These are phyloP conservation scores for Allium sativum DNA, from an alignment of 106 monocot genomes.

Conservation along the genomic window DNA sequence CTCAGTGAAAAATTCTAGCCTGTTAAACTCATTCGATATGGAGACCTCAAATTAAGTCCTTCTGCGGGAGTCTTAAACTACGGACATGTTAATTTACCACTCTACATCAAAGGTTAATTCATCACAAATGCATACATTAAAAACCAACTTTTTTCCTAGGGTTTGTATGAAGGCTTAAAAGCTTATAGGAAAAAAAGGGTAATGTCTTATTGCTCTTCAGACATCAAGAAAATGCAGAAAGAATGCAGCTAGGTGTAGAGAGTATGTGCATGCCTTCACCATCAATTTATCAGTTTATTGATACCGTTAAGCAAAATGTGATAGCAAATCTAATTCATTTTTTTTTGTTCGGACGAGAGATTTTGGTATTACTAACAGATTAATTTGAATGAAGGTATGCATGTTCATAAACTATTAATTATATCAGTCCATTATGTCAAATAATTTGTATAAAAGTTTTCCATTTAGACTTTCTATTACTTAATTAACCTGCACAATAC, in stretches of 20 bases:
- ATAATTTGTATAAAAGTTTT: too few species aligned
- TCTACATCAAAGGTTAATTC: background rate
- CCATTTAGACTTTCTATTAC: too few species aligned
- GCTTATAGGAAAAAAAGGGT: slow-evolving; percentile 19
- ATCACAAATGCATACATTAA: background rate
- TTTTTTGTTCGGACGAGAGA: too few species aligned
- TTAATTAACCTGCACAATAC: too few species aligned
- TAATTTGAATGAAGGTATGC: too few species aligned
- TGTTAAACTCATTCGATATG: slow-evolving; percentile 31
- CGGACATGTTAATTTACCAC: slow-evolving; percentile 25
- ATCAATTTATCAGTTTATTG: slow-evolving; percentile 34
- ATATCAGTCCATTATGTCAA: too few species aligned
- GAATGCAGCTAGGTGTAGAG: slow-evolving; percentile 43
- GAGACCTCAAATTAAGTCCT: slow-evolving; percentile 49
- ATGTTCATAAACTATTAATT: too few species aligned
- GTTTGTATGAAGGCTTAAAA: slow-evolving; percentile 33
- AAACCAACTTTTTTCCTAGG: background rate
- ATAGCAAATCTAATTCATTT: too few species aligned
- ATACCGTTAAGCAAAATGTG: slow-evolving; percentile 40
- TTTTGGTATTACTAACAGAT: too few species aligned
- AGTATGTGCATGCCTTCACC: slow-evolving; percentile 56
- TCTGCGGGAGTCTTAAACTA: slow-evolving; percentile 49
- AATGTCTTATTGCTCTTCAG: slow-evolving; percentile 37
- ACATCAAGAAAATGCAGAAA: slow-evolving; percentile 38
- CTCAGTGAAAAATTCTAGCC: slow-evolving; percentile 19